Percentiles rank a stretch among this genome's conserved stretches.
Conservation (phyloP, 1,139 yeast species). For the Candida tetrigidarum region DNA sequence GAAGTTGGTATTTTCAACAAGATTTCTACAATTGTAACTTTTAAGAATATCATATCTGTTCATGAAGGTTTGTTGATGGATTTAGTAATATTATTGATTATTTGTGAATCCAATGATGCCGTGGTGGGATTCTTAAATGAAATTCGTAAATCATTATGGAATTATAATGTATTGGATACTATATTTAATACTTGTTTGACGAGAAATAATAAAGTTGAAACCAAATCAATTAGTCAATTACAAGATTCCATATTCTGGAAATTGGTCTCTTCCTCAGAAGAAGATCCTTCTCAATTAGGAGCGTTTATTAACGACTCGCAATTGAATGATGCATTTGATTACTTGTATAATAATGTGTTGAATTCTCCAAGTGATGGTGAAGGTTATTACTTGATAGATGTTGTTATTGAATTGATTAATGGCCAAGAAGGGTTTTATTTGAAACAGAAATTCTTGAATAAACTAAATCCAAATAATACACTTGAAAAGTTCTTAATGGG, state of each 20-base stretch:
- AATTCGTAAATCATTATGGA: constrained; percentile 27
- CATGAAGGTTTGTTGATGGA: constrained; percentile 32
- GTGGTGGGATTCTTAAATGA: constrained; percentile 31
- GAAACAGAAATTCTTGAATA: constrained; percentile 25
- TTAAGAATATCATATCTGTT: constrained; percentile 29
- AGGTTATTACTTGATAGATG: constrained; percentile 32
- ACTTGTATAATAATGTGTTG: constrained; percentile 21
- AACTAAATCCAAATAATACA: constrained; percentile 21
- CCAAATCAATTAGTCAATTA: constrained; percentile 19
- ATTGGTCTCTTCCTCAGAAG: constrained; percentile 20
- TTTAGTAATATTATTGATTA: constrained; percentile 30
- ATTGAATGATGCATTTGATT: constrained; percentile 33
- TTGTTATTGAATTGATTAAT: constrained; percentile 37
- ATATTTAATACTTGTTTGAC: constrained; percentile 33
- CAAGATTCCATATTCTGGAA: constrained; percentile 34
- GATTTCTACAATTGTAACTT: constrained; percentile 26
- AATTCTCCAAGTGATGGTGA: too few species aligned
- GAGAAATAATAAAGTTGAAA: constrained; percentile 17
- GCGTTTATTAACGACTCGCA: constrained; percentile 23
- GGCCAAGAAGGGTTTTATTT: constrained; percentile 30
- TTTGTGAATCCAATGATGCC: constrained; percentile 36
- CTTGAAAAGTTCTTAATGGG: constrained; percentile 37
- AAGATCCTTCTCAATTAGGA: constrained; percentile 24
- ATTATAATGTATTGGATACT: constrained; percentile 27
- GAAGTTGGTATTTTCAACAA: constrained; percentile 25